Conservation (phyloP, 2,329 filamentous ascomycete species). For the Lasiodiplodia theobromae region DNA sequence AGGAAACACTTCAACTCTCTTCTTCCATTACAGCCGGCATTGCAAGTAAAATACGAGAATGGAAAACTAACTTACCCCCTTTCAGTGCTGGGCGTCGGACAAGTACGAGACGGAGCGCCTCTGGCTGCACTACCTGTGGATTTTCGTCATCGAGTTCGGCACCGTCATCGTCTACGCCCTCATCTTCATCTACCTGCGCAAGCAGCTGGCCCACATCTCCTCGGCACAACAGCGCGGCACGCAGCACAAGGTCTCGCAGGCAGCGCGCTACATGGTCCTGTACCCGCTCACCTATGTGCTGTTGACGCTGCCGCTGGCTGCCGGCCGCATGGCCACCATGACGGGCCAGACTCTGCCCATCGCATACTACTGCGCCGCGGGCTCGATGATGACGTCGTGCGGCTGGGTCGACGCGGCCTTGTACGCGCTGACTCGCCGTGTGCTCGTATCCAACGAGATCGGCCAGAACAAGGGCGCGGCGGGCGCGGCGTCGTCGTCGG, state of each 20-base stretch:
- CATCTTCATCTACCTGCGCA: constrained; percentile 31
- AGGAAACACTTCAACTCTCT: background rate
- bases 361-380: constrained; percentile 65
- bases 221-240: constrained; percentile 37
- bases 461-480: constrained; percentile 5
- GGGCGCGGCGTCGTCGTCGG: background rate
- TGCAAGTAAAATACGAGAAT: background rate
- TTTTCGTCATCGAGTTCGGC: constrained; percentile 61
- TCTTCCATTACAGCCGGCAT: background rate
- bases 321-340: constrained; percentile 49
- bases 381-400: constrained; percentile 61
- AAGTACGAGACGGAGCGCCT: constrained; percentile 54
- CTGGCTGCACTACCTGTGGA: constrained; percentile 62
- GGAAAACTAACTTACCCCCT: constrained; percentile 30
- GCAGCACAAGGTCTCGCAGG: constrained; percentile 45
- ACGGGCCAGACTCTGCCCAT: constrained; percentile 54
- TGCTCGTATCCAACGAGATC: constrained; percentile 45
- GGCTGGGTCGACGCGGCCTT: constrained; percentile 54
- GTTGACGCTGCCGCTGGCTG: constrained; percentile 70
- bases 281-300: constrained; percentile 73
- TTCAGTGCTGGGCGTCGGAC: constrained; percentile 59
- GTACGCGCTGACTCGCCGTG: constrained; percentile 52
- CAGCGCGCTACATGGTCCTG: constrained; percentile 66
- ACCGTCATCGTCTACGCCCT: constrained; percentile 30
- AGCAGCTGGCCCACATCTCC: constrained; percentile 49